phyloP scores from a whole-genome alignment of 2,329 filamentous ascomycete genomes.

The Fusarium abutilonis region DNA sequence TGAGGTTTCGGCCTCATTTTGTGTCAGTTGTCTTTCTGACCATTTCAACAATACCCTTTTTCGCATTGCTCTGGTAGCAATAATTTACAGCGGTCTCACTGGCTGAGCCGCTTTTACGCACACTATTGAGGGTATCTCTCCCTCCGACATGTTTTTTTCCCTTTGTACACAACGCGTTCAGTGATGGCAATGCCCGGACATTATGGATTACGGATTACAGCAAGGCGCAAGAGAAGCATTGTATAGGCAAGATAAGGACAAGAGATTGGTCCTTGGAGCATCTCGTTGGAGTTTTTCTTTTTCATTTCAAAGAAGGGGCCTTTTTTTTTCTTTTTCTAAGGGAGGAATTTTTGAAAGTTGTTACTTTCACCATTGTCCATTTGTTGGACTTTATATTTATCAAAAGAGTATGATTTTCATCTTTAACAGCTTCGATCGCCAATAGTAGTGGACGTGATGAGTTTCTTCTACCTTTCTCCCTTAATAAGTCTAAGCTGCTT shows the following conservation, averaged over 20 bases:
- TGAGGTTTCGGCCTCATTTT: neutral
- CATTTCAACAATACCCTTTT: conserved; percentile 19
- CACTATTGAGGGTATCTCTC: conserved; percentile 19
- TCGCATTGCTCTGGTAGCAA: conserved; percentile 31
- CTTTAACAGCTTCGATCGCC: conserved; percentile 9
- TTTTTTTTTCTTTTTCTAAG: conserved; percentile 6
- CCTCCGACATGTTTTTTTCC: conserved; percentile 19
- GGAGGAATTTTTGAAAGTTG: conserved; percentile 8
- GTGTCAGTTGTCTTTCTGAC: conserved; percentile 4
- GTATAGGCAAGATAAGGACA: conserved; percentile 24
- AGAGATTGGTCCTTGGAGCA: conserved; percentile 21
- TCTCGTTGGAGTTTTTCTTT: conserved; percentile 32
- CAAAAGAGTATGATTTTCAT: conserved; percentile 27
- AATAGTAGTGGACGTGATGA: conserved; percentile 14
- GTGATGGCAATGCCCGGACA: conserved; percentile 33
- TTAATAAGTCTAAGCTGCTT: conserved; percentile 34
- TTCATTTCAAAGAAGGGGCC: conserved; percentile 17
- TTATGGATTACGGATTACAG: conserved; percentile 36
- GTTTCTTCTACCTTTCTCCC: conserved; percentile 8
- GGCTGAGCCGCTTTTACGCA: conserved; percentile 21
- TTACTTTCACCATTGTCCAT: conserved; percentile 29
- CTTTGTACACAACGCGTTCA: conserved; percentile 34
- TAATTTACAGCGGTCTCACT: conserved; percentile 22
- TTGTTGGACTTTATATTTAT: conserved; percentile 16
- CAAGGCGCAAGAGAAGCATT: conserved; percentile 40